Conservation (phyloP, 176 grass and related monocot genomes). For the Bolboschoenus planiculmis region DNA sequence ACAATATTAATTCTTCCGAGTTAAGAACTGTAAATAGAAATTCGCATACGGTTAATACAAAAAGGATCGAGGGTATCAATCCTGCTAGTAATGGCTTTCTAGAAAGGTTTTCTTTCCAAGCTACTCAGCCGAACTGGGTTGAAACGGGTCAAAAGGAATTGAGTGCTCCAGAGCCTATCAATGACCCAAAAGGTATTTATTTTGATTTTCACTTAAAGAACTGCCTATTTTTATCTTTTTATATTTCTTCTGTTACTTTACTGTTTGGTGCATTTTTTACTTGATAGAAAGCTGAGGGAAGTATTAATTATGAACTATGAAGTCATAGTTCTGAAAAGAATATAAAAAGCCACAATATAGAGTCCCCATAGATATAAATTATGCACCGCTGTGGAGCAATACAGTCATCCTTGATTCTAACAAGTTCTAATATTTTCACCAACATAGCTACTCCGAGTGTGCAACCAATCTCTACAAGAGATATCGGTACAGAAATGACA, state of each 20-base stretch:
- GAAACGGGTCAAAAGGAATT: constrained; percentile 22
- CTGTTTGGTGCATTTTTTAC: background rate
- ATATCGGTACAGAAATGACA: constrained; percentile 96
- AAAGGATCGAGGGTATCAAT: constrained; percentile 37
- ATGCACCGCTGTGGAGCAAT: background rate
- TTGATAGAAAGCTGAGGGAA: background rate
- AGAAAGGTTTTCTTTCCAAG: constrained; percentile 71
- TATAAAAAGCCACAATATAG: background rate
- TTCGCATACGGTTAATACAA: constrained; percentile 30
- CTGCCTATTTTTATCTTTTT: background rate
- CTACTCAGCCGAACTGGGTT: constrained; percentile 37
- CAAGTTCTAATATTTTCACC: constrained; percentile 12
- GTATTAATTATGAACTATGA: background rate
- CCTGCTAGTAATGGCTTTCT: constrained; percentile 40
- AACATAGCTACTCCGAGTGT: constrained; percentile 38
- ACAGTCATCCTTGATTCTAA: background rate
- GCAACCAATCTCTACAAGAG: constrained; percentile 56
- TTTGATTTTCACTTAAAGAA: background rate
- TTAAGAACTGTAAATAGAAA: constrained; percentile 13
- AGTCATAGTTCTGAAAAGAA: background rate
- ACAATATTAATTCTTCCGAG: constrained; percentile 15
- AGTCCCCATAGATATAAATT: background rate
- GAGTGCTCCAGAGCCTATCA: constrained; percentile 19
- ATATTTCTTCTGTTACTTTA: background rate
- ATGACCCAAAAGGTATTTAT: constrained; percentile 49